phyloP scores from a whole-genome alignment of 2,329 filamentous ascomycete genomes.

The Pestalotiopsis sp. region DNA sequence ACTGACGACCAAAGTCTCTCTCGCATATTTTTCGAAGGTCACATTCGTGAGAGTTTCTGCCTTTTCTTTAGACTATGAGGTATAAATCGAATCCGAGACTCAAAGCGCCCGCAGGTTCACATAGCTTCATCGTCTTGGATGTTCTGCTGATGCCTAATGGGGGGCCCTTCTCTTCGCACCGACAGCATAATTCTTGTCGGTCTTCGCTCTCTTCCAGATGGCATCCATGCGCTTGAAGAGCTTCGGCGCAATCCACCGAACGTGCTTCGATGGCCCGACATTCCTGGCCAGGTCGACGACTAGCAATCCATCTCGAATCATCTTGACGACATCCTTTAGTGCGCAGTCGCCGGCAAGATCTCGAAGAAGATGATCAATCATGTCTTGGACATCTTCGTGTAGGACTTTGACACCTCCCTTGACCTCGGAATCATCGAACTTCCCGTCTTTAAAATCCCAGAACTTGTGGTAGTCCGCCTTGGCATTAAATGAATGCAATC shows the following conservation, averaged over 20 bases:
- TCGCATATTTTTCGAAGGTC: too few relatives aligned
- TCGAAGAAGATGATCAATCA: neutral
- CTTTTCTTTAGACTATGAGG: too few relatives aligned
- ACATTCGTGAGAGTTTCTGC: too few relatives aligned
- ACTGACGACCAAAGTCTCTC: too few relatives aligned
- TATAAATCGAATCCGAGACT: too few relatives aligned
- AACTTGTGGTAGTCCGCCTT: neutral
- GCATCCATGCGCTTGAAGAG: neutral
- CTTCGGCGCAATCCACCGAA: neutral
- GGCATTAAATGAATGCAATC: neutral
- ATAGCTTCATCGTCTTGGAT: too few relatives aligned
- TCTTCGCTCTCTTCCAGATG: neutral
- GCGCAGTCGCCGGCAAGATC: neutral
- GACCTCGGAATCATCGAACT: neutral
- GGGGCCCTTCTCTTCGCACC: neutral
- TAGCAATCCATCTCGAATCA: neutral
- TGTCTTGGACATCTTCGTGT: neutral
- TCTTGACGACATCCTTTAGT: neutral
- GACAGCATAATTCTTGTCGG: neutral
- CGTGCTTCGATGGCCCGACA: neutral
- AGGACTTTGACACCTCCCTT: neutral
- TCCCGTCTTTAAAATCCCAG: neutral
- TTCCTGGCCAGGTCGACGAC: neutral
- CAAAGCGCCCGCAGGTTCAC: too few relatives aligned
- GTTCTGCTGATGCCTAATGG: neutral